phyloP scores from a whole-genome alignment of 2,329 filamentous ascomycete species.

The Penicillium sp. region DNA sequence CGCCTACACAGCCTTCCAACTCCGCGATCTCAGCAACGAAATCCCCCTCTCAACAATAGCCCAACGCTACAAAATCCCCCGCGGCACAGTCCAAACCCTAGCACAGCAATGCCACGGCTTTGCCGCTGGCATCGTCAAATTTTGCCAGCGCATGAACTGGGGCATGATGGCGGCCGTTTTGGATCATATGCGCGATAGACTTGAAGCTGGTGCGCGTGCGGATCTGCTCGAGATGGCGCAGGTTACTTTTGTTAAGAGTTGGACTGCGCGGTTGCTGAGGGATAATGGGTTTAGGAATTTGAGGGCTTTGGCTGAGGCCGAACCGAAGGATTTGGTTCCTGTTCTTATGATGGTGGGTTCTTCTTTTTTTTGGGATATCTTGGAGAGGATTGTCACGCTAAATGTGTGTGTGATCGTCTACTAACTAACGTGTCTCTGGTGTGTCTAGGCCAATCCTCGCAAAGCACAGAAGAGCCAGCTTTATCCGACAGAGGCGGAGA shows the following conservation, averaged over 20 bases:
- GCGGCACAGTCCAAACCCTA: constrained; percentile 69
- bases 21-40: constrained; percentile 77
- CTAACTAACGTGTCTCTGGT: neutral
- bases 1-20: constrained; percentile 72
- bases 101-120: constrained; percentile 75
- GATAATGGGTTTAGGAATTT: constrained; percentile 72
- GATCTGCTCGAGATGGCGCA: constrained; percentile 69
- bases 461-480: constrained; percentile 53
- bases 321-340: constrained; percentile 65
- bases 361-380: neutral
- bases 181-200: constrained; percentile 71
- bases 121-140: constrained; percentile 74
- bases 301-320: constrained; percentile 66
- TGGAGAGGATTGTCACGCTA: too few species aligned
- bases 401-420: neutral
- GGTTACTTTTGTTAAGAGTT: constrained; percentile 73
- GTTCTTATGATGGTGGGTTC: constrained; percentile 65
- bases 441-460: constrained; percentile 62
- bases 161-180: constrained; percentile 68
- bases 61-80: constrained; percentile 66
- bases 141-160: constrained; percentile 75
- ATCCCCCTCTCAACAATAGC: constrained; percentile 68
- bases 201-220: constrained; percentile 68
- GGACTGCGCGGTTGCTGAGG: constrained; percentile 71
- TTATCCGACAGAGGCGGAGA: constrained; percentile 56